Evolutionary conservation across 169 alveolate genomes (phyloP).

Genomic region (Babesia ovata): DNA sequence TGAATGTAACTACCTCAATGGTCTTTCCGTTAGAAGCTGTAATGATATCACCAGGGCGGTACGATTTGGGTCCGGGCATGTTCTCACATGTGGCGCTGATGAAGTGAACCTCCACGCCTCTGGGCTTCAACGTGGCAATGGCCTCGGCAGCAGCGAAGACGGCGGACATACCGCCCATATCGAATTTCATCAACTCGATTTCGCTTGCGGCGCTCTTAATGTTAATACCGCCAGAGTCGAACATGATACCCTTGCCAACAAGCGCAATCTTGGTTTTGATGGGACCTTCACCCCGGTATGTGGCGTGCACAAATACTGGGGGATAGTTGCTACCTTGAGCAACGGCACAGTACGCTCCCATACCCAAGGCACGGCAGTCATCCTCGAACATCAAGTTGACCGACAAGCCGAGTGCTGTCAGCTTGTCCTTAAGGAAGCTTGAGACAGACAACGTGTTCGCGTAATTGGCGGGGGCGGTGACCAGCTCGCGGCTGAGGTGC

Average conservation of each 20-base stretch:
- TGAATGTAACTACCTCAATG: slow-evolving; percentile 77
- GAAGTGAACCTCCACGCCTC: slow-evolving; percentile 84
- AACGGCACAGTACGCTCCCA: slow-evolving; percentile 88
- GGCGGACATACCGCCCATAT: slow-evolving; percentile 90
- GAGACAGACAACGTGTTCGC: slow-evolving; percentile 81
- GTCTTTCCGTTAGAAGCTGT: slow-evolving; percentile 92
- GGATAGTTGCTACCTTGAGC: slow-evolving; percentile 88
- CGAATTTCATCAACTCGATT: slow-evolving; percentile 83
- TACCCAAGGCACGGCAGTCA: slow-evolving; percentile 81
- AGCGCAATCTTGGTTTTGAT: slow-evolving; percentile 81
- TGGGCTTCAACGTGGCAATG: slow-evolving; percentile 81
- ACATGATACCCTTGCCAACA: slow-evolving; percentile 93
- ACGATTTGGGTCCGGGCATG: slow-evolving; percentile 85
- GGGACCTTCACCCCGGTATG: slow-evolving; percentile 70
- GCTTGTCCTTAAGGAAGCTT: slow-evolving; percentile 70
- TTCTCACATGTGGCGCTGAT: slow-evolving; percentile 90
- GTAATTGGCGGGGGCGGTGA: slow-evolving; percentile 84
- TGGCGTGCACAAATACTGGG: slow-evolving; percentile 83
- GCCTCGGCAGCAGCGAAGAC: slow-evolving; percentile 87
- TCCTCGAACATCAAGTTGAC: slow-evolving; percentile 74
- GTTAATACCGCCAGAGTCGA: slow-evolving; percentile 93
- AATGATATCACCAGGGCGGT: slow-evolving; percentile 92
- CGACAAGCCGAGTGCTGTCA: slow-evolving; percentile 75
- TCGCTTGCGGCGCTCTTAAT: slow-evolving; percentile 77
- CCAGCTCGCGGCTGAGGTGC: slow-evolving; percentile 75